Base-by-base conservation (phyloP, 1,284 basidiomycete species). In the Blastosporella zonata region DNA sequence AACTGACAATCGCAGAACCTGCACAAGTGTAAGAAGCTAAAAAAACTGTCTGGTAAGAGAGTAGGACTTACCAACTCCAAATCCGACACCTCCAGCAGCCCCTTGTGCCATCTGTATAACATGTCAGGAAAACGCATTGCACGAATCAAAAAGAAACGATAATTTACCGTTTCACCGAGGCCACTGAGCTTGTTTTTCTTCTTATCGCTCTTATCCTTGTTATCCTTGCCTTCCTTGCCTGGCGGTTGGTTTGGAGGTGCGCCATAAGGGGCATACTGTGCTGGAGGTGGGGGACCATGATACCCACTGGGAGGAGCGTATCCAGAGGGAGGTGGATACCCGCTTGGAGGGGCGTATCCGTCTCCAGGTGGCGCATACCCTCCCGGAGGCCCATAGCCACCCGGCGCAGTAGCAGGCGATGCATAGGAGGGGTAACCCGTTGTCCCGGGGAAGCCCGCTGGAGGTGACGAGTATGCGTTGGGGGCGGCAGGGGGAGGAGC, bases 61-160 rank as follows among this genome's bases (percentile, higher is more conserved):
- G 28, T 62, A 25, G n/a, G 64, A 48, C 72, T 59, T 20, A 77
- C 78, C 61, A 67, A 75, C 83, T 56, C 85, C 84, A 54, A 87
- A 87, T 7, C 85, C 85, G 45, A 81, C 76, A 62, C 86, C 86
- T 37, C 84, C 84, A 2, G 75, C 85, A 34, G 85, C 84, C 39
- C 81, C 78, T 40, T 78, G 73, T 3, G 82, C 83, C 70, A 87
- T 74, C 82, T 82, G 49, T 50, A 18, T 31, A 8, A 20, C 35
- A 42, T 22, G 21, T 57, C 28, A 63, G 17, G 13, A 31, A 13
- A 13, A 9, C 7, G 18, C 4, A 22, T 43, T 50, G 20, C 25
- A 17, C 38, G 42, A 3, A 21, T 6, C 3, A 12, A 13, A 10
- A 51, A 28, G 35, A 46, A 10, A 25, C 12, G 29, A 58, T 67